These are phyloP conservation scores for Dothiorella sarmentorum DNA, from an alignment of 2,329 filamentous ascomycete genomes.

Conservation along the genomic window DNA sequence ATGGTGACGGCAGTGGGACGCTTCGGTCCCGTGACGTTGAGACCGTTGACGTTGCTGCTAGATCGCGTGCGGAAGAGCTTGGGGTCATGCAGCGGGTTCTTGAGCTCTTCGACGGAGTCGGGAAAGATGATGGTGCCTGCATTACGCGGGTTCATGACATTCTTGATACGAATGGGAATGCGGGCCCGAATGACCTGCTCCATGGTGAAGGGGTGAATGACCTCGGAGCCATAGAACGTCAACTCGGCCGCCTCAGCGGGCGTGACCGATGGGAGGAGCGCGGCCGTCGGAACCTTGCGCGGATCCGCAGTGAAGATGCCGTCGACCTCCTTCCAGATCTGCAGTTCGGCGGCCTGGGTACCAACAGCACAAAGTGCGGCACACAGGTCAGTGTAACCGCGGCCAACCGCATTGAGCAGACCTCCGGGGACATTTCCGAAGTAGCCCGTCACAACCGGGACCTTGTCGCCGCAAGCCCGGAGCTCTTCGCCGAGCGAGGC, in stretches of 20 bases:
- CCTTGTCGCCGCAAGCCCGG: conserved; percentile 41
- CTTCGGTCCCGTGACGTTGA: conserved; percentile 48
- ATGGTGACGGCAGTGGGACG: conserved; percentile 74
- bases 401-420: conserved; percentile 84
- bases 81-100: conserved; percentile 56
- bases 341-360: conserved; percentile 79
- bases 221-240: conserved; percentile 73
- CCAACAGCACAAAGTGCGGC: conserved; percentile 89
- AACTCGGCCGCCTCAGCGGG: conserved; percentile 93
- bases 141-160: conserved; percentile 80
- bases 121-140: conserved; percentile 80
- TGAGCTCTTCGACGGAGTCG: conserved; percentile 58
- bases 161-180: conserved; percentile 86
- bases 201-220: conserved; percentile 99
- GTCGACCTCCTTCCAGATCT: conserved; percentile 99
- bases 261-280: conserved; percentile 82
- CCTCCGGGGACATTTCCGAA: conserved; percentile 92
- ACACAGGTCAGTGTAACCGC: conserved; percentile 95
- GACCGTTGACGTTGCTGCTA: conserved; percentile 39
- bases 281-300: conserved; percentile 86
- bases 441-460: conserved; percentile 70
- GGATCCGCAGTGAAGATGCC: conserved; percentile 88
- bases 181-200: conserved; percentile 78
- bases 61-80: conserved; percentile 50
- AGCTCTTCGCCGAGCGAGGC: conserved; percentile 42